Evolutionary conservation across 139 green algal genomes (phyloP).

Genomic region (Picochlorum sp.): DNA sequence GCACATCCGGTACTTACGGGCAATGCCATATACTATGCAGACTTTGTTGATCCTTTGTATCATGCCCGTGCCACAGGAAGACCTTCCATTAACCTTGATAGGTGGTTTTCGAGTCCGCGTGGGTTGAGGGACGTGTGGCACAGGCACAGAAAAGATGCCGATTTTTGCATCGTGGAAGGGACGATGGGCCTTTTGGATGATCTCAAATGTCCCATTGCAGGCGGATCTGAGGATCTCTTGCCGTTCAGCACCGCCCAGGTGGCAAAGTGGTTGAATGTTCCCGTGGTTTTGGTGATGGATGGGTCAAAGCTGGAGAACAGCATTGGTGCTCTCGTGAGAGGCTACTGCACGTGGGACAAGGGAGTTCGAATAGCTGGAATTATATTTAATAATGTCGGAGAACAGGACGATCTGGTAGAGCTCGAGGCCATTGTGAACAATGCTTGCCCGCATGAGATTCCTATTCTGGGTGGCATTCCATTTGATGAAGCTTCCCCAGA

Average conservation of each 20-base stretch:
- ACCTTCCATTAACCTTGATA: conserved; percentile 72
- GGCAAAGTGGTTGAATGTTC: conserved; percentile 65
- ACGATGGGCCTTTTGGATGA: conserved; percentile 77
- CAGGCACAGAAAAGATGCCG: conserved; percentile 33
- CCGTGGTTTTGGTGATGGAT: conserved; percentile 83
- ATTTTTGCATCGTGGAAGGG: conserved; percentile 76
- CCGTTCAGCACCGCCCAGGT: conserved; percentile 68
- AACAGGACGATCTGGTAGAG: conserved; percentile 32
- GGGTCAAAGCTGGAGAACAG: conserved; percentile 43
- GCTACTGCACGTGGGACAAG: conserved; percentile 52
- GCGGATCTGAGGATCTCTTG: conserved; percentile 1
- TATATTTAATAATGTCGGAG: conserved; percentile 71
- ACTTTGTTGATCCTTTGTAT: conserved; percentile 65
- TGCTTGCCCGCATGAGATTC: conserved; percentile 25
- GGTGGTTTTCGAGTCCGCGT: conserved; percentile 64
- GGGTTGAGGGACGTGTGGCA: conserved; percentile 38
- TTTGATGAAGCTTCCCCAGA: conserved; percentile 34
- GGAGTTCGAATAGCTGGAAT: conserved; percentile 56
- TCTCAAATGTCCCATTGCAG: conserved; percentile 45
- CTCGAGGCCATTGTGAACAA: conserved; percentile 45
- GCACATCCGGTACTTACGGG: too few relatives aligned
- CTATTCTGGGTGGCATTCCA: conserved; percentile 63
- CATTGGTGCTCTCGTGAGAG: conserved; percentile 34
- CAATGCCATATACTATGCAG: conserved; percentile 22
- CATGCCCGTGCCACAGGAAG: conserved; percentile 58